Percentiles rank a stretch among this genome's conserved stretches.
Evolutionary conservation across 2,329 filamentous ascomycete genomes (phyloP).

Genomic region (Talaromyces sp.): DNA sequence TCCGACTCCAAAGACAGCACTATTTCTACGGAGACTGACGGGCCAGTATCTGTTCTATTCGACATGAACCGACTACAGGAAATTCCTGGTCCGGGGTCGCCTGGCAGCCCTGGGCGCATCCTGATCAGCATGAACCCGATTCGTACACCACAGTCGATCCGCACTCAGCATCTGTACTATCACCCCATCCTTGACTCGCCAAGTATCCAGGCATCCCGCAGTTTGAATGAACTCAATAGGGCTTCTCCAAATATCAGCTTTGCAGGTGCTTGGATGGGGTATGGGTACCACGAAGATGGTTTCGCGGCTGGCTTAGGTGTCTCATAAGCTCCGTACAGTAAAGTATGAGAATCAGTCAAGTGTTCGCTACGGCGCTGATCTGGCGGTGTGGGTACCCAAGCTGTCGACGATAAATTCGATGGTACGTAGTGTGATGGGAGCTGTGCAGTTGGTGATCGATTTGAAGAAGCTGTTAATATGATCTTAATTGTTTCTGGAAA

Average conservation of each 20-base stretch:
- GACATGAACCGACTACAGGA: slow-evolving; percentile 7
- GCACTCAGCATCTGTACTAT: not conserved
- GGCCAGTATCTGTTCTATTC: not conserved
- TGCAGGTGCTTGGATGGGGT: slow-evolving; percentile 11
- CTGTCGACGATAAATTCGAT: not conserved
- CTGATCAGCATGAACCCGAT: slow-evolving; percentile 1
- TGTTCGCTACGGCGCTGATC: slow-evolving; percentile 1
- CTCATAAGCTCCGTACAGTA: not conserved
- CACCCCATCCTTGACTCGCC: not conserved
- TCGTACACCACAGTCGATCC: not conserved
- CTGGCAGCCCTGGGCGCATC: not conserved
- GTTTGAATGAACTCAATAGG: not conserved
- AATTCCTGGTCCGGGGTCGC: not conserved
- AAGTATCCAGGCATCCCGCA: not conserved
- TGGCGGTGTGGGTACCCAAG: not conserved
- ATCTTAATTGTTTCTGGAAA: too few relatives aligned
- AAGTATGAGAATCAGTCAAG: not conserved
- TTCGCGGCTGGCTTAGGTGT: slow-evolving; percentile 1
- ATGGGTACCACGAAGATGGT: slow-evolving; percentile 4
- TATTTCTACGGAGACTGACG: too few relatives aligned
- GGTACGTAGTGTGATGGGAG: not conserved
- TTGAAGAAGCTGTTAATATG: too few relatives aligned
- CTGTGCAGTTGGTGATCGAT: not conserved
- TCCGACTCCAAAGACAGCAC: too few relatives aligned
- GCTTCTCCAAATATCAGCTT: not conserved